These are phyloP conservation scores for Pseudevernia furfuracea DNA, from an alignment of 495 filamentous ascomycete species.

Conservation along the genomic window DNA sequence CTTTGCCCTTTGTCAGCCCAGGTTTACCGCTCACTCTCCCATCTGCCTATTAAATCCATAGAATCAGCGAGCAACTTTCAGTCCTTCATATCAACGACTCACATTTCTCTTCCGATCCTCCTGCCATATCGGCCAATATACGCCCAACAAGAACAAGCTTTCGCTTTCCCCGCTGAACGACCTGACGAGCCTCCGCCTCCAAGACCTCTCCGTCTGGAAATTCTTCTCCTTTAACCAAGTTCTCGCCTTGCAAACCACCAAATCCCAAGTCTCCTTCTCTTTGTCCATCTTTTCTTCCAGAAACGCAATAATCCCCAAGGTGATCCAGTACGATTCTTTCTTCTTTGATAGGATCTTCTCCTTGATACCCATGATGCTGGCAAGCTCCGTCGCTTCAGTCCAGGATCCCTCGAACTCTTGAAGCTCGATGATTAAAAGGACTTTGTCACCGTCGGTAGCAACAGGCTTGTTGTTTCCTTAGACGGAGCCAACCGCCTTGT, in stretches of 20 bases:
- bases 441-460: background rate
- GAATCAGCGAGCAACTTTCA: no score
- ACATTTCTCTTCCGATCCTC: no score
- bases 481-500: background rate
- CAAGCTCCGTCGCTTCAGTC: background rate
- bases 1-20: no score
- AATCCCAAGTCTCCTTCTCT: constrained; percentile 10
- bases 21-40: no score
- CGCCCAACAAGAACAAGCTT: no score
- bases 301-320: background rate
- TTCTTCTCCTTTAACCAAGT: constrained; percentile 1
- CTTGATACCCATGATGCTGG: background rate
- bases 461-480: background rate
- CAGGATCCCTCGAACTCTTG: constrained; percentile 15
- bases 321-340: background rate
- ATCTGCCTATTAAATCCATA: no score
- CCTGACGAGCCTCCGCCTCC: no score
- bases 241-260: constrained; percentile 11
- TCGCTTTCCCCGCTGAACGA: no score
- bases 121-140: no score
- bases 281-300: constrained; percentile 2
- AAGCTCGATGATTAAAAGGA: background rate
- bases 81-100: no score
- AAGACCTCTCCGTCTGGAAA: no score
- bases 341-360: background rate